Evolutionary conservation across 2,329 filamentous ascomycete genomes (phyloP).

Genomic region (Pseudogymnoascus sp.): DNA sequence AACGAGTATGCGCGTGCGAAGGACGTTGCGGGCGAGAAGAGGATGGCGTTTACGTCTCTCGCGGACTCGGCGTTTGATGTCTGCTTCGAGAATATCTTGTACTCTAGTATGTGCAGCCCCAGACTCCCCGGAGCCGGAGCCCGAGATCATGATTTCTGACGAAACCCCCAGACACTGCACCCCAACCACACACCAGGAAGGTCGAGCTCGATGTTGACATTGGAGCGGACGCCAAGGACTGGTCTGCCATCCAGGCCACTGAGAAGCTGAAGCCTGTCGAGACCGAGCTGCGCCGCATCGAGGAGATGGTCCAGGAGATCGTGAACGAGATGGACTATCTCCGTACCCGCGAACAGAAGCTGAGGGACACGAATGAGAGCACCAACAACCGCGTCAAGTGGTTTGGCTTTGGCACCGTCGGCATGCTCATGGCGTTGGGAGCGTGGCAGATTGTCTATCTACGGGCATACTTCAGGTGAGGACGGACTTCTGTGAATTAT

Average conservation of each 20-base stretch:
- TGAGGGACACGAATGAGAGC: constrained; percentile 98
- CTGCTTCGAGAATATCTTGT: constrained; percentile 80
- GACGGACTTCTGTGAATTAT: constrained; percentile 12
- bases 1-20: constrained; percentile 92
- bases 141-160: background rate
- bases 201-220: constrained; percentile 38
- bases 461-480: constrained; percentile 85
- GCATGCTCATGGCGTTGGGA: constrained; percentile 79
- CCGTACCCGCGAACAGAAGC: constrained; percentile 78
- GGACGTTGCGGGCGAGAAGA: constrained; percentile 73
- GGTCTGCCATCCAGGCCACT: constrained; percentile 88
- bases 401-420: constrained; percentile 92
- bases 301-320: constrained; percentile 82
- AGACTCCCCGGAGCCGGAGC: background rate
- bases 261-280: constrained; percentile 98
- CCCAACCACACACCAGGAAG: constrained; percentile 45
- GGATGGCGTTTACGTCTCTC: constrained; percentile 89
- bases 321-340: constrained; percentile 96
- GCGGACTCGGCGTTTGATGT: constrained; percentile 90
- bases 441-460: constrained; percentile 98
- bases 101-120: background rate
- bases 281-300: constrained; percentile 84
- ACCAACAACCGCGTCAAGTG: constrained; percentile 98
- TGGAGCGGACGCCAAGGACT: constrained; percentile 68
- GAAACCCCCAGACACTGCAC: background rate